phyloP scores from a whole-genome alignment of 805 yeast genomes.

The Jamesozyma gamospora region DNA sequence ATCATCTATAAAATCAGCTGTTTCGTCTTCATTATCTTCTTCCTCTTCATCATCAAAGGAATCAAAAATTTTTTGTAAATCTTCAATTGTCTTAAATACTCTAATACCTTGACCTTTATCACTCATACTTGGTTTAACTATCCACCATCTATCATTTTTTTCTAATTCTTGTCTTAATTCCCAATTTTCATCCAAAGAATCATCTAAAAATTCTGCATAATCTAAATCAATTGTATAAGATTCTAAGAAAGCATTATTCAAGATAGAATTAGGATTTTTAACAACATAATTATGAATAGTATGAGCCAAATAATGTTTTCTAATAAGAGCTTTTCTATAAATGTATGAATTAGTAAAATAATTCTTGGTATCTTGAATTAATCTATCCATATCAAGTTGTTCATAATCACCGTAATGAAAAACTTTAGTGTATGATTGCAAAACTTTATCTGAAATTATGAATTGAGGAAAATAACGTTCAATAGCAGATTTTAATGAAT shows the following conservation, averaged over 20 bases:
- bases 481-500: conserved; percentile 29
- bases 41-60: conserved; percentile 69
- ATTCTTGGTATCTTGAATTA: conserved; percentile 26
- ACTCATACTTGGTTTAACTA: conserved; percentile 92
- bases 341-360: conserved; percentile 73
- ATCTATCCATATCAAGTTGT: conserved; percentile 64
- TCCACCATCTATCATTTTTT: conserved; percentile 51
- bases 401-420: conserved; percentile 89
- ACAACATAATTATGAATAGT: conserved; percentile 66
- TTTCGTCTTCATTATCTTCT: conserved; percentile 45
- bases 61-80: conserved; percentile 74
- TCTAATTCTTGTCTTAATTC: conserved; percentile 76
- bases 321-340: conserved; percentile 79
- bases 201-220: conserved; percentile 93
- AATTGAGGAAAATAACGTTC: conserved; percentile 26
- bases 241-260: conserved; percentile 57
- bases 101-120: conserved; percentile 96
- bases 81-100: conserved; percentile 65
- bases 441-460: conserved; percentile 12
- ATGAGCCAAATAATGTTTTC: conserved; percentile 83
- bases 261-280: conserved; percentile 61
- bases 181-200: conserved; percentile 83
- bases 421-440: conserved; percentile 26
- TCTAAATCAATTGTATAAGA: conserved; percentile 78
- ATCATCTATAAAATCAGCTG: conserved; percentile 24